These are phyloP conservation scores for Claviceps spartinae DNA, from an alignment of 2,329 filamentous ascomycete species.

Conservation along the genomic window DNA sequence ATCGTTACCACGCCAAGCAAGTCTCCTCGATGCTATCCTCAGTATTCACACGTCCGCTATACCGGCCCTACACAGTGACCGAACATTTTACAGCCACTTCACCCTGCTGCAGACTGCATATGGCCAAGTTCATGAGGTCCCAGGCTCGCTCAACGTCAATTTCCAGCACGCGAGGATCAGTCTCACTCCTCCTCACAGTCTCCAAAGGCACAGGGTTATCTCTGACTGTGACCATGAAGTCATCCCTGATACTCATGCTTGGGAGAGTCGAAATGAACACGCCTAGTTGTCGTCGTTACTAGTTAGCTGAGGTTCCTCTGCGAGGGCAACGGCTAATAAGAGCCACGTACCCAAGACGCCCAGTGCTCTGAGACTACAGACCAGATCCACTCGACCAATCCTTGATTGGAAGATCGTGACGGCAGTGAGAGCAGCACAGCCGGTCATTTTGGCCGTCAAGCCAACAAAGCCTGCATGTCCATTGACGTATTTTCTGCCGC, in stretches of 20 bases:
- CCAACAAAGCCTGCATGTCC: constrained; percentile 58
- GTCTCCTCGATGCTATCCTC: background rate
- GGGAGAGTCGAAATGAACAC: constrained; percentile 64
- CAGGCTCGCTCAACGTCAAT: constrained; percentile 69
- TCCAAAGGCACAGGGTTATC: constrained; percentile 54
- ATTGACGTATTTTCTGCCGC: constrained; percentile 18
- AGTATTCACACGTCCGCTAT: background rate
- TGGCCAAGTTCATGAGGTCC: constrained; percentile 47
- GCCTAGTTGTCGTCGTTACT: constrained; percentile 24
- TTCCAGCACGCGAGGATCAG: constrained; percentile 50
- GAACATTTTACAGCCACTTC: background rate
- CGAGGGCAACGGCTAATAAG: too few species aligned
- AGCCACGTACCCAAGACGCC: constrained; percentile 51
- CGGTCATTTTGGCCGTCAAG: constrained; percentile 79
- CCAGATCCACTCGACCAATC: constrained; percentile 50
- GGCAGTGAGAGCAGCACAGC: constrained; percentile 59
- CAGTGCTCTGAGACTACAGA: constrained; percentile 64
- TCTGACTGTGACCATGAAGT: constrained; percentile 64
- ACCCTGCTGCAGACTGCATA: background rate
- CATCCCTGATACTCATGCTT: constrained; percentile 41
- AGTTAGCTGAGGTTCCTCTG: background rate
- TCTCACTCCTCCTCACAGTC: constrained; percentile 45
- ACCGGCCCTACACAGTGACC: background rate
- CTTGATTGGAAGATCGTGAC: constrained; percentile 40
- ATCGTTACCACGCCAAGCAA: background rate